Evolutionary conservation across 371 early-diverging fungal species (phyloP).

Genomic region (Mucor velutinosus): DNA sequence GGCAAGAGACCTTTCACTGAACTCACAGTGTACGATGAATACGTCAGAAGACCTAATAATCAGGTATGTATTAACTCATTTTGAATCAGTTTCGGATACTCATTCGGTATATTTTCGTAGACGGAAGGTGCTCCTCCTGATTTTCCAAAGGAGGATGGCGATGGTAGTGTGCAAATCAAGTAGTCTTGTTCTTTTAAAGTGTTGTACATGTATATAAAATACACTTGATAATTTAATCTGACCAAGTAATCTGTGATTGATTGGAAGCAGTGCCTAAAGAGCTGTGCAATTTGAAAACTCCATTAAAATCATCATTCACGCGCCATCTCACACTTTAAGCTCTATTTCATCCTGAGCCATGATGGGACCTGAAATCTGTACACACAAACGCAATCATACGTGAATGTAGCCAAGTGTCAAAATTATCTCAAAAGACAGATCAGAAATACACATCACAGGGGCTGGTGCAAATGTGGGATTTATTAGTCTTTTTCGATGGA

Average conservation of each 20-base stretch:
- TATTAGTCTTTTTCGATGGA: background rate
- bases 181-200: background rate
- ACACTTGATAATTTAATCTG: background rate
- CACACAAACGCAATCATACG: background rate
- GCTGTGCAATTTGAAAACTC: no score
- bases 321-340: no score
- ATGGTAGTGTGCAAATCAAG: conserved; percentile 2
- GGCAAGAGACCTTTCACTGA: conserved; percentile 87
- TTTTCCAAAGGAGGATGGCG: background rate
- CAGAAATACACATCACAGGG: background rate
- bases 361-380: no score
- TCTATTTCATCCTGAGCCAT: no score
- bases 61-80: background rate
- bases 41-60: conserved; percentile 23
- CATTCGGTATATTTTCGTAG: background rate
- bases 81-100: background rate
- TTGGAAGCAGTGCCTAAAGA: background rate
- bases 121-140: conserved; percentile 12
- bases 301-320: no score
- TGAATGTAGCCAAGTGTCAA: background rate
- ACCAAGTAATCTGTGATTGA: background rate
- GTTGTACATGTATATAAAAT: background rate
- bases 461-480: background rate
- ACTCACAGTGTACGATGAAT: conserved; percentile 65
- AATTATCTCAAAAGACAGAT: background rate